Percentiles rank a stretch among this genome's conserved stretches.
Conservation (phyloP, 2,329 filamentous ascomycete species). For the Monosporascus cannonballus region DNA sequence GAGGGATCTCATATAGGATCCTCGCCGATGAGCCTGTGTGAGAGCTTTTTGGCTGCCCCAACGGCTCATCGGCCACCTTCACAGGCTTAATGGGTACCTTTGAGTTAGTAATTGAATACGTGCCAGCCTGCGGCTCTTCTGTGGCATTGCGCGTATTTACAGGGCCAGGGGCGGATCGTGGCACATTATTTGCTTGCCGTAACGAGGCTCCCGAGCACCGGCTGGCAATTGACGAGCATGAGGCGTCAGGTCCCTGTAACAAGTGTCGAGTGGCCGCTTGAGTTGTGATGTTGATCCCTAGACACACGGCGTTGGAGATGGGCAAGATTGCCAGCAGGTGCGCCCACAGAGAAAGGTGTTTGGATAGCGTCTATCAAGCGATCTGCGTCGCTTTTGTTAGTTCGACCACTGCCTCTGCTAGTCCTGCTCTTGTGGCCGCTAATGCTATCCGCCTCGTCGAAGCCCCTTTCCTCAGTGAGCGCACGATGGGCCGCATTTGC, state of each 20-base stretch:
- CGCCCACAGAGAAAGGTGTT: conserved; percentile 44
- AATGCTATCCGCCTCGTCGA: conserved; percentile 33
- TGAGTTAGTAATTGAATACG: conserved; percentile 34
- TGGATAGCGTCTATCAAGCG: conserved; percentile 67
- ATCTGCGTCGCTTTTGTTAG: conserved; percentile 58
- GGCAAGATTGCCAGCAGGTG: conserved; percentile 20
- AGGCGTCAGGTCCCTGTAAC: conserved; percentile 1
- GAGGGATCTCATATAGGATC: conserved; percentile 33
- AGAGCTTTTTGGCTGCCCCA: conserved; percentile 24
- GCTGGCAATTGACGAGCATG: background rate
- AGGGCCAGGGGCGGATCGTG: background rate
- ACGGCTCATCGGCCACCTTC: conserved; percentile 42
- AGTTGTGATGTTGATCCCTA: conserved; percentile 7
- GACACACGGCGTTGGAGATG: conserved; percentile 14
- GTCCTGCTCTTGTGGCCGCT: conserved; percentile 33
- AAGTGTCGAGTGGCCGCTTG: conserved; percentile 8
- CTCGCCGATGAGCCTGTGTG: conserved; percentile 27
- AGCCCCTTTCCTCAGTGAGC: conserved; percentile 23
- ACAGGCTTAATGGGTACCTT: conserved; percentile 41
- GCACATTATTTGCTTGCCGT: background rate
- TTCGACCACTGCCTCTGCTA: conserved; percentile 46
- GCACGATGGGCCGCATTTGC: conserved; percentile 11
- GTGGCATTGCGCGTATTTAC: background rate
- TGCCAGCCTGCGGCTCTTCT: conserved; percentile 26
- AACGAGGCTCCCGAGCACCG: background rate